Base-by-base conservation (phyloP, 2,329 filamentous ascomycete species). In the Metarhizium brunneum region DNA sequence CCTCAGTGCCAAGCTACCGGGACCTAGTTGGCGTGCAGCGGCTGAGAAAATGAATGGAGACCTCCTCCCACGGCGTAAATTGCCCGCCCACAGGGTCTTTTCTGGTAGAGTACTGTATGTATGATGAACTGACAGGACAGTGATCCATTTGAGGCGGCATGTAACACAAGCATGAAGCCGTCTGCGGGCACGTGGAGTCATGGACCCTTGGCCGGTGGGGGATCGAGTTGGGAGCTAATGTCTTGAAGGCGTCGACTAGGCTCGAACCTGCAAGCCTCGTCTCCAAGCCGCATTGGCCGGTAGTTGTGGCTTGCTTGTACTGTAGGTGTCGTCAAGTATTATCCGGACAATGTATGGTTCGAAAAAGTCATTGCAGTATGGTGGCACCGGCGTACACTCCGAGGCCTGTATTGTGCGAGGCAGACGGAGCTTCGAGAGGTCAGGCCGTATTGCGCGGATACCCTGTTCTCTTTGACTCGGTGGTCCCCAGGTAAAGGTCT, bases 1-100 rank as follows among this genome's bases (percentile, higher is more conserved):
- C n/a, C 40, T n/a, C 42, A 43, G 51, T 18, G 55, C 48, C 55
- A 57, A 52, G 48, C 48, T 48, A 40, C 40, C 38, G 47, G 51
- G 13, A 45, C 52, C 36, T 18, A 38, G 30, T 47, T 47, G 47
- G 51, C 47, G 30, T 16, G 47, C 40, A 51, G 52, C 43, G 43
- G 43, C 52, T 54, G 52, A 48, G 47, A 29, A 38, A 18, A 32
- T 30, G 29, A 32, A 8, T 35, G 7, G 32, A 35, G 3, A 25
- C 3, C 25, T 25, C 25, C 25, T 25, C 25, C 25, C 25, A 25
- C 25, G 25, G 1, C 25, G 45, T 53, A 47, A 48, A 25, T 48
- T 47, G 16, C 35, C 32, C 36, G 32, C 32, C 40, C 48, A 13
- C 42, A 51, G 36, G 30, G 47, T 48, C 25, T 25, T 25, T 25